phyloP scores from a whole-genome alignment of 2,329 filamentous ascomycete species.

The Fusarium palustre region DNA sequence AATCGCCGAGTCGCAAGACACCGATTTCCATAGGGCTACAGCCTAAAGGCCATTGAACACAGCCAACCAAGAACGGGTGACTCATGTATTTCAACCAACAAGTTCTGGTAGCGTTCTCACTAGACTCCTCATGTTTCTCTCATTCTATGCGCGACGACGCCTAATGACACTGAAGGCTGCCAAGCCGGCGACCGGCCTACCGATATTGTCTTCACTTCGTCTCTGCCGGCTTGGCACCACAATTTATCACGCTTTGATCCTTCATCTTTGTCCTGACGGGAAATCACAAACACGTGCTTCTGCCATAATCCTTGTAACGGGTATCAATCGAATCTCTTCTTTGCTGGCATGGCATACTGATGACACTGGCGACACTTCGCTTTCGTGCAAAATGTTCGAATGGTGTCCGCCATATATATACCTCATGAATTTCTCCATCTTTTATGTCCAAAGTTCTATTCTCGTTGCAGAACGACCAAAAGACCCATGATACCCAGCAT shows the following conservation, averaged over 20 bases:
- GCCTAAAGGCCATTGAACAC: background rate
- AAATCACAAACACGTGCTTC: slow-evolving; percentile 26
- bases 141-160: background rate
- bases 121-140: background rate
- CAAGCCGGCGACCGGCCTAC: slow-evolving; percentile 6
- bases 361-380: background rate
- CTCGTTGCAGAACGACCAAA: slow-evolving; percentile 90
- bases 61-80: slow-evolving; percentile 4
- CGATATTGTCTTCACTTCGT: slow-evolving; percentile 9
- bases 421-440: background rate
- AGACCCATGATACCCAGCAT: slow-evolving; percentile 96
- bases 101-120: background rate
- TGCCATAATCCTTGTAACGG: slow-evolving; percentile 12
- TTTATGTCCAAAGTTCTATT: slow-evolving; percentile 61
- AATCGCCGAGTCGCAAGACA: slow-evolving; percentile 28
- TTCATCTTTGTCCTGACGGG: background rate
- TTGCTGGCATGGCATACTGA: background rate
- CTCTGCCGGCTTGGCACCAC: slow-evolving; percentile 19
- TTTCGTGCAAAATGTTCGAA: slow-evolving; percentile 7
- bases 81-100: background rate
- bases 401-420: background rate
- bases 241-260: background rate
- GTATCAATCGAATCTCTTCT: slow-evolving; percentile 28
- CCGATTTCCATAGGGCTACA: slow-evolving; percentile 25
- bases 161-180: background rate